Evolutionary conservation across 768 basidiomycete species (phyloP).

Genomic region (Stropharia rugosoannulata): DNA sequence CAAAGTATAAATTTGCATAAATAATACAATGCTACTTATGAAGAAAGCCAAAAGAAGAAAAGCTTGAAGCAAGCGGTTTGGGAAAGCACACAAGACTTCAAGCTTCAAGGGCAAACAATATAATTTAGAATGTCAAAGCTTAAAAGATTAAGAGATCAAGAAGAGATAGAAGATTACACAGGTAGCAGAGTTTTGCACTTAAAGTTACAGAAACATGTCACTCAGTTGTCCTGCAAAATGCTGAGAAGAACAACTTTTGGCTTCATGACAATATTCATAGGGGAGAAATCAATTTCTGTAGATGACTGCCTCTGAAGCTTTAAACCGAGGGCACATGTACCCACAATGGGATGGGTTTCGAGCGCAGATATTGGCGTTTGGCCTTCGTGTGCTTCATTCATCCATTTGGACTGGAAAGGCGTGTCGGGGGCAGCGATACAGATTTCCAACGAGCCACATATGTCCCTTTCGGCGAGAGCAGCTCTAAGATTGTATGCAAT

Average conservation of each 20-base stretch:
- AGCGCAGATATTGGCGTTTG: slow-evolving; percentile 7
- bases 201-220: background rate
- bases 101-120: no score
- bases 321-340: slow-evolving; percentile 21
- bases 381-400: slow-evolving; percentile 12
- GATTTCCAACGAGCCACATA: slow-evolving; percentile 16
- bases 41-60: no score
- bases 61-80: no score
- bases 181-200: background rate
- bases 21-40: no score
- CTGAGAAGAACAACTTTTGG: slow-evolving; percentile 21
- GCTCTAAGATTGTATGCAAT: slow-evolving; percentile 22
- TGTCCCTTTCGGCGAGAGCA: slow-evolving; percentile 21
- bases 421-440: slow-evolving; percentile 7
- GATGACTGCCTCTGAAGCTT: slow-evolving; percentile 10
- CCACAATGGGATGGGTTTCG: slow-evolving; percentile 15
- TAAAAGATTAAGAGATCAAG: no score
- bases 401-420: slow-evolving; percentile 18
- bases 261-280: slow-evolving; percentile 15
- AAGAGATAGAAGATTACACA: no score
- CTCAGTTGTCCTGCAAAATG: slow-evolving; percentile 17
- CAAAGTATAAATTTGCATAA: no score
- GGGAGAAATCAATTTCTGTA: background rate
- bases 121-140: no score
- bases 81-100: no score